Conservation (phyloP, 2,329 filamentous ascomycete species). For the Tolypocladium tropicale region DNA sequence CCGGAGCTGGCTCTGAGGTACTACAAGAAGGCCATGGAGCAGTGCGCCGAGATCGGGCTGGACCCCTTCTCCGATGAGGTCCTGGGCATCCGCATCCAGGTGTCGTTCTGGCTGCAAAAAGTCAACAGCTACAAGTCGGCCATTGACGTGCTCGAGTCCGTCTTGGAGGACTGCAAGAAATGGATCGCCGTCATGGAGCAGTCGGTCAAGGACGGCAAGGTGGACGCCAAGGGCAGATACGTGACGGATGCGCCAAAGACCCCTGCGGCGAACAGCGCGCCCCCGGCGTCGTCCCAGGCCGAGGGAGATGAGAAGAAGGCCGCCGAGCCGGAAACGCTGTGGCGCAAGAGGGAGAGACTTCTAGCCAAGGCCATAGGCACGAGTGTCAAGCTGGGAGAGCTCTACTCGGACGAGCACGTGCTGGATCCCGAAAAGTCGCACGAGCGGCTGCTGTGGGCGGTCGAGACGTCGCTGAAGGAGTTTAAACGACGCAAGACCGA, state of each 20-base stretch:
- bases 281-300: not conserved
- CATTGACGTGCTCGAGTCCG: slow-evolving; percentile 67
- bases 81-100: slow-evolving; percentile 75
- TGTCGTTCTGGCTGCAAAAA: slow-evolving; percentile 71
- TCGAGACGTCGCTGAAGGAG: slow-evolving; percentile 71
- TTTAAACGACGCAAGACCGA: slow-evolving; percentile 55
- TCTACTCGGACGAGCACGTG: slow-evolving; percentile 71
- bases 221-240: slow-evolving; percentile 28
- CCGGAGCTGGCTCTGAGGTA: slow-evolving; percentile 70
- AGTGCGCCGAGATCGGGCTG: slow-evolving; percentile 63
- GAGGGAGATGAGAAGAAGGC: not conserved
- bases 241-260: slow-evolving; percentile 7
- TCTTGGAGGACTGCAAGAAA: slow-evolving; percentile 56
- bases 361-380: slow-evolving; percentile 66
- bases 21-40: slow-evolving; percentile 68
- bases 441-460: slow-evolving; percentile 63
- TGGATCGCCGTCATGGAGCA: slow-evolving; percentile 49
- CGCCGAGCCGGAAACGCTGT: slow-evolving; percentile 33
- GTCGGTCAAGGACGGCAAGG: slow-evolving; percentile 33
- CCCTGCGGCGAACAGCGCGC: not conserved
- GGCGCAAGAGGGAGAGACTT: slow-evolving; percentile 52
- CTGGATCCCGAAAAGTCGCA: slow-evolving; percentile 66
- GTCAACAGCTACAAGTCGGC: slow-evolving; percentile 60
- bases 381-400: slow-evolving; percentile 71
- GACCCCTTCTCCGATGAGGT: slow-evolving; percentile 89